These are phyloP conservation scores for Tetraselmis striata DNA, from an alignment of 139 green algal species.

Conservation along the genomic window DNA sequence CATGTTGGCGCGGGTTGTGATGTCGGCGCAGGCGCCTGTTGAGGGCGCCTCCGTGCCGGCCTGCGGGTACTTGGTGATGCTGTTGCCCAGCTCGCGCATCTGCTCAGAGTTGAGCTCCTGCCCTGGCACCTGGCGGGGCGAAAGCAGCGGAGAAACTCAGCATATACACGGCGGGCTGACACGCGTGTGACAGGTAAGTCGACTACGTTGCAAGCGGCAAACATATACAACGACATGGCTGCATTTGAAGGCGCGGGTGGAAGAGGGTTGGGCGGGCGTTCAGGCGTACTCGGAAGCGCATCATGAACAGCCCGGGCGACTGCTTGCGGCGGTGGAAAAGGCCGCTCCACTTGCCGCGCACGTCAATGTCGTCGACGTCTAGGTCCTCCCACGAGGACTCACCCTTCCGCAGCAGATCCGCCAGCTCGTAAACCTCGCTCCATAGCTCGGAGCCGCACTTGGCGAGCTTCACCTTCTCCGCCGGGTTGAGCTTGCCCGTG, in stretches of 20 bases:
- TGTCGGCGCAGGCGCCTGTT: slow-evolving; percentile 66
- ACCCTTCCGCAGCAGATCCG: slow-evolving; percentile 61
- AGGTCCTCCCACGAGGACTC: slow-evolving; percentile 72
- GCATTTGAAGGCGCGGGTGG: too few relatives aligned
- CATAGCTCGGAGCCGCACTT: slow-evolving; percentile 75
- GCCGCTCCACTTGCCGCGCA: slow-evolving; percentile 93
- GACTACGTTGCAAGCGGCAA: too few relatives aligned
- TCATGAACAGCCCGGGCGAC: slow-evolving; percentile 93
- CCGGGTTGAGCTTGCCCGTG: not conserved
- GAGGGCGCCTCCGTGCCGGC: slow-evolving; percentile 53
- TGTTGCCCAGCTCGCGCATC: slow-evolving; percentile 56
- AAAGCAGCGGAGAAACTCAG: not conserved
- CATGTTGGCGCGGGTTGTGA: slow-evolving; percentile 95
- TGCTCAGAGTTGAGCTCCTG: slow-evolving; percentile 75
- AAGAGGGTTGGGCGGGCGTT: not conserved
- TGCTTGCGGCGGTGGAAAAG: slow-evolving; percentile 95
- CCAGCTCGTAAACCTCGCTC: slow-evolving; percentile 59
- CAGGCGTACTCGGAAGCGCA: slow-evolving; percentile 61
- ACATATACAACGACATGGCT: slow-evolving; percentile 5
- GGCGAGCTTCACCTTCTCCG: slow-evolving; percentile 69
- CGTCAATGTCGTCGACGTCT: slow-evolving; percentile 88
- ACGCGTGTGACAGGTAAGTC: too few relatives aligned
- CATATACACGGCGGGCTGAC: not conserved
- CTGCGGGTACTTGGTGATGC: slow-evolving; percentile 61
- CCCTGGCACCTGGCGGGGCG: slow-evolving; percentile 69